Evolutionary conservation across 768 basidiomycete species (phyloP).

Genomic region (Trametes gibbosa): DNA sequence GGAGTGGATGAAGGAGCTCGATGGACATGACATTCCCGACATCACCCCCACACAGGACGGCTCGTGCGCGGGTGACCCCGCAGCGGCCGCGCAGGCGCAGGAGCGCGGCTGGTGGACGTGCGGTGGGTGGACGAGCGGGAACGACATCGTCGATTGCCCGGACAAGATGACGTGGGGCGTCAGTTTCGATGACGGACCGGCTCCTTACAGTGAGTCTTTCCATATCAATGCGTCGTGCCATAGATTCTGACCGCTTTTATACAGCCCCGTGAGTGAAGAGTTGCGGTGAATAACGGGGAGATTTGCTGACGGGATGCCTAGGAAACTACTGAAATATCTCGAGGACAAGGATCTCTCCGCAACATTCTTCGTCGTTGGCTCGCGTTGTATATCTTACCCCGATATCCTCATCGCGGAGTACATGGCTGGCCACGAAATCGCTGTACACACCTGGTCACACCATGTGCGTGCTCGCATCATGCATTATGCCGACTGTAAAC

Average conservation of each 20-base stretch:
- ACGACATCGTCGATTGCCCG: conserved; percentile 68
- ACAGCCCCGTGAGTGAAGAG: conserved; percentile 47
- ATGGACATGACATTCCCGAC: conserved; percentile 67
- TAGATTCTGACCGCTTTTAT: conserved; percentile 13
- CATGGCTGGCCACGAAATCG: conserved; percentile 77
- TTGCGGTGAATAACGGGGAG: background rate
- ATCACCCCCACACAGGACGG: conserved; percentile 62
- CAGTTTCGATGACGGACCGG: conserved; percentile 87
- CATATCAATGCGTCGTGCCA: background rate
- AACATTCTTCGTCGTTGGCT: conserved; percentile 92
- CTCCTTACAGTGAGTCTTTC: conserved; percentile 63
- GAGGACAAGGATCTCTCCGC: conserved; percentile 58
- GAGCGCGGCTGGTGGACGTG: conserved; percentile 90
- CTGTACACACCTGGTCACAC: conserved; percentile 92
- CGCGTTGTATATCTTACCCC: conserved; percentile 79
- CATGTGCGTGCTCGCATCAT: conserved; percentile 39
- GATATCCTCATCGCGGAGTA: conserved; percentile 74
- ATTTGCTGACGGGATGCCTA: conserved; percentile 17
- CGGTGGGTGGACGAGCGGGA: conserved; percentile 59
- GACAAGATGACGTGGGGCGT: conserved; percentile 75
- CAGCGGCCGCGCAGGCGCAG: conserved; percentile 53
- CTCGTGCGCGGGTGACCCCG: conserved; percentile 61
- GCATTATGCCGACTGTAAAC: conserved; percentile 20
- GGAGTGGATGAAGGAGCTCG: conserved; percentile 73
- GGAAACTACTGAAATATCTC: conserved; percentile 74